Conservation (phyloP, 2,329 filamentous ascomycete species). For the Diaporthe eres region DNA sequence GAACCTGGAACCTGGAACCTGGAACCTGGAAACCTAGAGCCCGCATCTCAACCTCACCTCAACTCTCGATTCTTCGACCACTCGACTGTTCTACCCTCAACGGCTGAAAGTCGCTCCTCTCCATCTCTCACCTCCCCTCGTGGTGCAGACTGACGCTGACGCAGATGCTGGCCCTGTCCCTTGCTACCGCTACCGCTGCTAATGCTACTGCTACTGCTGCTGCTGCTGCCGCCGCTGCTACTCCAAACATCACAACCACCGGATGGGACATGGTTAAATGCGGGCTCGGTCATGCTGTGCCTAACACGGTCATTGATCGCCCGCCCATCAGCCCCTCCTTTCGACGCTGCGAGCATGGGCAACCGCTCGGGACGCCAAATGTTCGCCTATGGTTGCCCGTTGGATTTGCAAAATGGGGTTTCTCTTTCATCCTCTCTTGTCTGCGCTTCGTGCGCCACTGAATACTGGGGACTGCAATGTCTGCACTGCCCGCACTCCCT, state of each 20-base stretch:
- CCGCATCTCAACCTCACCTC: constrained; percentile 10
- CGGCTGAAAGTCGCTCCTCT: not conserved
- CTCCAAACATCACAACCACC: constrained; percentile 23
- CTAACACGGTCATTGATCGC: constrained; percentile 22
- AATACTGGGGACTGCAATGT: not conserved
- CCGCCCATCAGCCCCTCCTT: constrained; percentile 6
- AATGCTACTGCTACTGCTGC: not conserved
- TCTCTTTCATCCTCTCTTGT: not conserved
- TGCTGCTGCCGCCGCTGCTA: not conserved
- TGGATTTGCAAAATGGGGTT: not conserved
- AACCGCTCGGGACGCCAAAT: not conserved
- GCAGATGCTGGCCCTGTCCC: too few relatives aligned
- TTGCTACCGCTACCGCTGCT: too few relatives aligned
- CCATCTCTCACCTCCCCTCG: not conserved
- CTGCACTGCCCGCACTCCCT: not conserved
- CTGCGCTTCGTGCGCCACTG: not conserved
- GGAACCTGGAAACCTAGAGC: constrained; percentile 1
- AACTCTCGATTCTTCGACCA: not conserved
- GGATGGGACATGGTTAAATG: constrained; percentile 8
- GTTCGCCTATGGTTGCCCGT: not conserved
- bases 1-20: constrained; percentile 17
- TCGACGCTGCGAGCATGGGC: not conserved
- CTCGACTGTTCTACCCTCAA: not conserved
- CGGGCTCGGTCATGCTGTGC: constrained; percentile 28
- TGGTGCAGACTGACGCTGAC: not conserved